A percentile compares a stretch with the other conserved stretches of the same genome.
These are phyloP conservation scores for Cladosporium sp. DNA, from an alignment of 2,329 filamentous ascomycete species.

Conservation along the genomic window DNA sequence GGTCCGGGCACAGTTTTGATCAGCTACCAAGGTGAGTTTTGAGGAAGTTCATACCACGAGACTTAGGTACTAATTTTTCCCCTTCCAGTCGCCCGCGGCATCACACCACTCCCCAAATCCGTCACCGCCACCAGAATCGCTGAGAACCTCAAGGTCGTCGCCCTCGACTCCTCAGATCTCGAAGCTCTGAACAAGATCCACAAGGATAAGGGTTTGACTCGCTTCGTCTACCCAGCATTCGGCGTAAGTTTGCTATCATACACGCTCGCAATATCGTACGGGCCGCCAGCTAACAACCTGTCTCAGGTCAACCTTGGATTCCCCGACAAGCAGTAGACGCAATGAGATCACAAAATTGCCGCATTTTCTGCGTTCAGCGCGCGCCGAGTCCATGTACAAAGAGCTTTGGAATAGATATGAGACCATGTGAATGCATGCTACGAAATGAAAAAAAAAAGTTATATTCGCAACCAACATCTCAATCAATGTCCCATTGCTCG, in stretches of 20 bases:
- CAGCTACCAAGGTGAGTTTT: conserved; percentile 65
- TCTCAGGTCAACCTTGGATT: conserved; percentile 42
- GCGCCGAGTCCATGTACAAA: neutral
- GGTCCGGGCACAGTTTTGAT: conserved; percentile 57
- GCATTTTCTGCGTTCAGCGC: neutral
- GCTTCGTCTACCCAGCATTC: conserved; percentile 48
- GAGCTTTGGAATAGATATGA: neutral
- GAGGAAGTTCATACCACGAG: neutral
- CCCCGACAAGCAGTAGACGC: conserved; percentile 40
- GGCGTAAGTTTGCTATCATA: conserved; percentile 31
- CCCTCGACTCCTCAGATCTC: conserved; percentile 61
- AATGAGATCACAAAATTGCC: neutral
- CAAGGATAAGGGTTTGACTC: conserved; percentile 44
- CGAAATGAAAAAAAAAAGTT: neutral
- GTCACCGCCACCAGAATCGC: conserved; percentile 65
- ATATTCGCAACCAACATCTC: neutral
- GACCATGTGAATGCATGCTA: neutral
- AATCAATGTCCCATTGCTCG: too few species aligned
- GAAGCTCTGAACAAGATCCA: conserved; percentile 45
- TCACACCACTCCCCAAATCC: conserved; percentile 70
- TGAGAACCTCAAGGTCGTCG: conserved; percentile 64
- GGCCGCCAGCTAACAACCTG: conserved; percentile 8
- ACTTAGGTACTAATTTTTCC: neutral
- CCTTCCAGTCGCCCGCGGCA: conserved; percentile 56
- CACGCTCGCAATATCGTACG: neutral